Percentiles rank a stretch among this genome's conserved stretches.
Conservation (phyloP, 371 early-diverging fungal genomes). For the Lichtheimia corymbifera region DNA sequence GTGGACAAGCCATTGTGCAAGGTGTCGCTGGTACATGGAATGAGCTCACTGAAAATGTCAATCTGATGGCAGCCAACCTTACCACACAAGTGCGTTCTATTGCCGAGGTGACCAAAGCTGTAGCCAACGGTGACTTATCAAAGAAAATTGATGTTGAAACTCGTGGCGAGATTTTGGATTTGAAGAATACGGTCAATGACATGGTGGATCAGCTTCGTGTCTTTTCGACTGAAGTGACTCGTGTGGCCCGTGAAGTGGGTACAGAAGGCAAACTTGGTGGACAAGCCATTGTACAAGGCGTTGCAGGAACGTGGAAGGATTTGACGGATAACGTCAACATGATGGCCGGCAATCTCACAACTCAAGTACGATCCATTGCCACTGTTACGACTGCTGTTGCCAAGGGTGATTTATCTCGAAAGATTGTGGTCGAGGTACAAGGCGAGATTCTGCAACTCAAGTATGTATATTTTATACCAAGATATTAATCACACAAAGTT, state of each 20-base stretch:
- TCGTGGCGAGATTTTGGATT: conserved; percentile 58
- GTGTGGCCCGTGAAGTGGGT: conserved; percentile 55
- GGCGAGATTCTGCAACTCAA: conserved; percentile 46
- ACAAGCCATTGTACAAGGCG: conserved; percentile 41
- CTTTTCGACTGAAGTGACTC: conserved; percentile 37
- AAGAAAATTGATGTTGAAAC: conserved; percentile 57
- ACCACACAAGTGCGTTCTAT: conserved; percentile 69
- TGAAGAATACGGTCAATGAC: conserved; percentile 64
- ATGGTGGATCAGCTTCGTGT: conserved; percentile 55
- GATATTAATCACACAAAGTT: conserved; percentile 9
- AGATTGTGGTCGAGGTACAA: conserved; percentile 32
- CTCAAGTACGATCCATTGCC: conserved; percentile 52
- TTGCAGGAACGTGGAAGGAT: conserved; percentile 41
- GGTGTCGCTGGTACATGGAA: conserved; percentile 65
- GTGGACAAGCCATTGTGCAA: conserved; percentile 51
- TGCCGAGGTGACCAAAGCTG: conserved; percentile 60
- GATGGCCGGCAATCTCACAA: conserved; percentile 44
- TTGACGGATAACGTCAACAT: conserved; percentile 45
- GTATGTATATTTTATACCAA: conserved; percentile 10
- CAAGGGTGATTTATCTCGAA: conserved; percentile 35
- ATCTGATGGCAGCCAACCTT: conserved; percentile 57
- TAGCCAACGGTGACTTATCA: conserved; percentile 63
- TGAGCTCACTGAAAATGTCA: conserved; percentile 63
- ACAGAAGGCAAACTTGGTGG: conserved; percentile 48
- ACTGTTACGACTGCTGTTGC: conserved; percentile 39